These are phyloP conservation scores for Cytospora mali DNA, from an alignment of 2,329 filamentous ascomycete species.

Conservation along the genomic window DNA sequence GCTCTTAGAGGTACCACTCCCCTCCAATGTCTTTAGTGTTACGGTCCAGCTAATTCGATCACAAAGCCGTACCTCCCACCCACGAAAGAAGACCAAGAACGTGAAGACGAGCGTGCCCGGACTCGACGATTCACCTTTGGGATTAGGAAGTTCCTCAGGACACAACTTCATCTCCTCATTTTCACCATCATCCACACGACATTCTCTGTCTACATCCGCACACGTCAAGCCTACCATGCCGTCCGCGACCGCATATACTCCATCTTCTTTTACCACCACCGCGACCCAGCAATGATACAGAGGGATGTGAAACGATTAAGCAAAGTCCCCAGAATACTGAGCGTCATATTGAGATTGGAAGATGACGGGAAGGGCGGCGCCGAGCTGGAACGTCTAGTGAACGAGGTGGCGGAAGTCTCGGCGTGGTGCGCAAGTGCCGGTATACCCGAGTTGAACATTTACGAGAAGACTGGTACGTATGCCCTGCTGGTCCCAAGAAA, in stretches of 20 bases:
- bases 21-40: slow-evolving; percentile 14
- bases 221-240: slow-evolving; percentile 78
- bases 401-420: slow-evolving; percentile 87
- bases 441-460: slow-evolving; percentile 85
- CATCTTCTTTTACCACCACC: slow-evolving; percentile 91
- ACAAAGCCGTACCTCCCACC: slow-evolving; percentile 42
- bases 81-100: slow-evolving; percentile 37
- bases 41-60: slow-evolving; percentile 33
- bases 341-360: slow-evolving; percentile 78
- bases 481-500: neutral
- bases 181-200: slow-evolving; percentile 75
- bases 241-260: slow-evolving; percentile 77
- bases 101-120: slow-evolving; percentile 29
- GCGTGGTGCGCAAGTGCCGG: slow-evolving; percentile 92
- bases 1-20: slow-evolving; percentile 45
- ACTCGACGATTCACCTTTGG: slow-evolving; percentile 43
- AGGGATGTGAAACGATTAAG: slow-evolving; percentile 77
- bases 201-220: slow-evolving; percentile 85
- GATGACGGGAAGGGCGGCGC: slow-evolving; percentile 69
- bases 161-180: slow-evolving; percentile 66
- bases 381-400: slow-evolving; percentile 80
- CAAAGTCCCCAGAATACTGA: slow-evolving; percentile 81
- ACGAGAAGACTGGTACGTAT: slow-evolving; percentile 81
- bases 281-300: slow-evolving; percentile 88
- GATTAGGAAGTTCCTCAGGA: slow-evolving; percentile 62